Conservation (phyloP, 2,329 filamentous ascomycete species). For the Berkeleyomyces rouxiae region DNA sequence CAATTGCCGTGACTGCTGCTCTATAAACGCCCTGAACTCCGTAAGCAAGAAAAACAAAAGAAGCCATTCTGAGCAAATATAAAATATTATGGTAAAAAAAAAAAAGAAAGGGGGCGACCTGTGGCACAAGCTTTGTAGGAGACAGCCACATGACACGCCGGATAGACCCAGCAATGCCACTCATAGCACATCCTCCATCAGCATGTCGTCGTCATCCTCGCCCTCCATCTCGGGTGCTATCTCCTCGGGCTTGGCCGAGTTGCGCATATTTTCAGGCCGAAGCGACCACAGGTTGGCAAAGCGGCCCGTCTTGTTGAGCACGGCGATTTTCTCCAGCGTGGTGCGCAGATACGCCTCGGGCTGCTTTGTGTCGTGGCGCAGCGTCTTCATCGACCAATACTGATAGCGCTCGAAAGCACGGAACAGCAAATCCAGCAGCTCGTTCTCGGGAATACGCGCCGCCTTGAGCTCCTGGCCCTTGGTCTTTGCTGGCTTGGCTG, state of each 20-base stretch:
- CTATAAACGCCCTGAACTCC: constrained; percentile 6
- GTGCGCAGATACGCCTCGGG: constrained; percentile 88
- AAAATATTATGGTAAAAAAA: background rate
- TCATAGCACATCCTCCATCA: constrained; percentile 58
- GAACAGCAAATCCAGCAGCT: constrained; percentile 75
- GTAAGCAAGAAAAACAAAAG: background rate
- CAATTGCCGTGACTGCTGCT: background rate
- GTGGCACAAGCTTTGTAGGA: background rate
- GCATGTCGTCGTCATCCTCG: constrained; percentile 48
- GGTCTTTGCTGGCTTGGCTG: constrained; percentile 32
- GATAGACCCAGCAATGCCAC: no score
- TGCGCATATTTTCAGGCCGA: constrained; percentile 44
- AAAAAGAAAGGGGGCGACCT: background rate
- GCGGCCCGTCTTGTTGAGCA: constrained; percentile 63
- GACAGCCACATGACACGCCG: background rate
- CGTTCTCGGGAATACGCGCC: constrained; percentile 74
- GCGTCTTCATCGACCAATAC: constrained; percentile 85
- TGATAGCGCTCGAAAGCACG: constrained; percentile 67
- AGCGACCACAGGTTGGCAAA: constrained; percentile 80
- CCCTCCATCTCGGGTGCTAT: constrained; percentile 35
- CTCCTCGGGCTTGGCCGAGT: constrained; percentile 24
- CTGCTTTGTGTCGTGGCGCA: constrained; percentile 63
- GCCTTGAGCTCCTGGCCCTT: constrained; percentile 66
- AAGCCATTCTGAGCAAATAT: background rate
- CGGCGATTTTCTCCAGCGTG: constrained; percentile 65